Evolutionary conservation across 331 rosid species (phyloP), one percentile per base, ranked within the genome.

Genomic region (Prunus yedoensis): DNA sequence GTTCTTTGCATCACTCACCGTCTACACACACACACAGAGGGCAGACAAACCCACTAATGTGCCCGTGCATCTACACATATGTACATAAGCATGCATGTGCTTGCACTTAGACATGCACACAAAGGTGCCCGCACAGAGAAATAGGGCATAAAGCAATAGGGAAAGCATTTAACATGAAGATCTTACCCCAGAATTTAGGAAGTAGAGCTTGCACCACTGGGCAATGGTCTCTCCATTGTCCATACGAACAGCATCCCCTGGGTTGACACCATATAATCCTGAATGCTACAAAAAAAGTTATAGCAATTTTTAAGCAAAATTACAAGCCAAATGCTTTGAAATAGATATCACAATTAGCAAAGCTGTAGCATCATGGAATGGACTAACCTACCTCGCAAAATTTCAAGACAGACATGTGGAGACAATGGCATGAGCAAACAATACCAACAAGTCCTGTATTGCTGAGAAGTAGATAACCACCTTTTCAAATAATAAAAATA

Each of bases 191-290:
- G 75, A 78, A 71, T 83, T 85, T 71, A 54, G 84, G 77, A 86
- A 82, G 83, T 88, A 85, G 18, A 83, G 75, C 74, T 82, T 87
- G 66, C 81, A 75, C 93, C 96, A 88, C 35, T 81, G 81, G 21
- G 85, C 80, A 74, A 88, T 85, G 78, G 91, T 90, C 67, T 87
- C 89, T 16, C 93, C 91, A 15, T 86, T 83, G 65, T 87, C 89
- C 91, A 90, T 80, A 49, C 10, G 51, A 79, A 90, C 87, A 51
- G 76, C 84, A 70, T 83, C 84, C 71, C 93, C 93, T 4, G 91
- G 90, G 74, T 83, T 82, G 75, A 78, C 79, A 43, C 82, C 88
- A 23, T 51, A 78, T 68, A 88, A 78, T 75, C 91, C 90, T n/a
- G 89, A 83, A 77, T 90, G n/a, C n/a, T n/a, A n/a, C n/a, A n/a